Conservation (phyloP, 441 rosid species). For the Corymbia calophylla region DNA sequence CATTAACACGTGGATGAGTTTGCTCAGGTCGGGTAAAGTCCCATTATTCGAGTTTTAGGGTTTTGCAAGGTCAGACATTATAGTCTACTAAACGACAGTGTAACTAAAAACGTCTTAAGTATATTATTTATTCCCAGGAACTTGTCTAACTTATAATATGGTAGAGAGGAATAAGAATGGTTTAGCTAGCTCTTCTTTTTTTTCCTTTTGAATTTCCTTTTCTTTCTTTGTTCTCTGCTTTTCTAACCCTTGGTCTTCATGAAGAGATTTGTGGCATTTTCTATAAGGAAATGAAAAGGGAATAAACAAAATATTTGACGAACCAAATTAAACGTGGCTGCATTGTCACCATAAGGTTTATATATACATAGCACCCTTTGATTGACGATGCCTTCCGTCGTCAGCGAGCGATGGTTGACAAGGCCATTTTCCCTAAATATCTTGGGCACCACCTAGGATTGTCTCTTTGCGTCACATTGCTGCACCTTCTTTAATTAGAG, state of each 20-base stretch:
- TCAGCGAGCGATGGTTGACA: neutral
- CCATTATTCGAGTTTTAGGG: neutral
- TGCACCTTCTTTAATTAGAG: neutral
- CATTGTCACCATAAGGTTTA: neutral
- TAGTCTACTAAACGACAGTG: neutral
- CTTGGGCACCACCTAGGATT: neutral
- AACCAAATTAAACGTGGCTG: neutral
- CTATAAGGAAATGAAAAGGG: neutral
- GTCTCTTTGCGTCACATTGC: neutral
- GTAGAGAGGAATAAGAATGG: neutral
- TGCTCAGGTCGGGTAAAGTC: neutral
- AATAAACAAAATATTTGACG: neutral
- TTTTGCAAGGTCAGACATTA: neutral
- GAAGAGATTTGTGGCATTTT: neutral
- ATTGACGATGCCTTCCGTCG: neutral
- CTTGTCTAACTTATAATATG: neutral
- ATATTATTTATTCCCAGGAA: neutral
- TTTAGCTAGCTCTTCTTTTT: neutral
- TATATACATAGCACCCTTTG: neutral
- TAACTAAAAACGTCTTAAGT: neutral
- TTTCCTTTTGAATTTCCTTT: neutral
- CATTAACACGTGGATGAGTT: neutral
- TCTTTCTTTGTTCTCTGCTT: neutral
- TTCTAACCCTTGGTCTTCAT: neutral
- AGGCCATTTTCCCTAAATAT: neutral